Conservation (phyloP, 1,139 yeast genomes). For the Arxiozyma telluris region DNA sequence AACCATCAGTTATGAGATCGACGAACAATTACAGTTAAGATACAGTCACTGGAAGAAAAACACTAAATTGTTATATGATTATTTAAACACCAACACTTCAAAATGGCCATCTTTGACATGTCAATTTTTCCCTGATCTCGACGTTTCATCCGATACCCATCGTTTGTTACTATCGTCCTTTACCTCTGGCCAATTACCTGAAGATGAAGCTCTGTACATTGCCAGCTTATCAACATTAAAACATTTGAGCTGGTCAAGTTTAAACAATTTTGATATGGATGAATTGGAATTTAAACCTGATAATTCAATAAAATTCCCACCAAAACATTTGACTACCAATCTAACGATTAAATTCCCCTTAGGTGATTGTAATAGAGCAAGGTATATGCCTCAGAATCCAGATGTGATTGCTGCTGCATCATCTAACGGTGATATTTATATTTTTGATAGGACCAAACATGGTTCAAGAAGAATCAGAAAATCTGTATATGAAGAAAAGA, state of each 20-base stretch:
- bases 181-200: conserved; percentile 30
- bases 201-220: conserved; percentile 28
- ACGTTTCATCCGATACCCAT: conserved; percentile 23
- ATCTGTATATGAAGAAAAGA: neutral
- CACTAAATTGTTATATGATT: conserved; percentile 64
- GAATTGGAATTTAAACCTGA: conserved; percentile 32
- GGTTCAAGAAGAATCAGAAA: conserved; percentile 19
- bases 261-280: conserved; percentile 31
- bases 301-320: conserved; percentile 23
- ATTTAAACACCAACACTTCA: conserved; percentile 63
- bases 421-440: conserved; percentile 60
- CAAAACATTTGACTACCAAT: conserved; percentile 23
- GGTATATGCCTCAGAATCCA: conserved; percentile 70
- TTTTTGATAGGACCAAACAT: conserved; percentile 51
- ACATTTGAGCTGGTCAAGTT: conserved; percentile 28
- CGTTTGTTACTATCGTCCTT: conserved; percentile 27
- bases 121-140: conserved; percentile 57
- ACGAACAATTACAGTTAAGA: conserved; percentile 39
- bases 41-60: conserved; percentile 71
- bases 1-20: conserved; percentile 8
- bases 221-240: conserved; percentile 24
- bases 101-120: conserved; percentile 76
- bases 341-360: conserved; percentile 27
- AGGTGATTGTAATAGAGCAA: conserved; percentile 62
- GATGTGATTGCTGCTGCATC: conserved; percentile 67